Evolutionary conservation across 2,329 filamentous ascomycete genomes (phyloP).

Genomic region (Diaporthe destruens): DNA sequence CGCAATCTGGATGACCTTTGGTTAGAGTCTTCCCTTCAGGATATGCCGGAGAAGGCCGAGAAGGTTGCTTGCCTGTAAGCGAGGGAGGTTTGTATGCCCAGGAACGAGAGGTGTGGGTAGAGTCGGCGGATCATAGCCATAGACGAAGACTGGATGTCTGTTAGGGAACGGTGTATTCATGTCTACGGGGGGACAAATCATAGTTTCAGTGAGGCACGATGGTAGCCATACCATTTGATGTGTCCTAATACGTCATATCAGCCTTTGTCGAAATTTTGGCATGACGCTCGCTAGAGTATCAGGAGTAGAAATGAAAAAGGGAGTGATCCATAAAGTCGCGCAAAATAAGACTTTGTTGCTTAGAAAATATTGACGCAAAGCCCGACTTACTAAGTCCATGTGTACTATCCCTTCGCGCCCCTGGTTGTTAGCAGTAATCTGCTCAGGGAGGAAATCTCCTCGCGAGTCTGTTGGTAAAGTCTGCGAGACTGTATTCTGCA

Average conservation of each 20-base stretch:
- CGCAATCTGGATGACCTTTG: not conserved
- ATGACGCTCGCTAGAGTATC: no score
- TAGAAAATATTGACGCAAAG: not conserved
- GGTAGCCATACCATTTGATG: not conserved
- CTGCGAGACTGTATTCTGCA: not conserved
- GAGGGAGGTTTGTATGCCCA: not conserved
- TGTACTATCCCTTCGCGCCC: conserved; percentile 3
- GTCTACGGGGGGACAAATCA: not conserved
- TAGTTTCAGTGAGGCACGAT: no score
- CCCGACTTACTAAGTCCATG: not conserved
- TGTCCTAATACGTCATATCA: not conserved
- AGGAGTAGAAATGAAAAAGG: not conserved
- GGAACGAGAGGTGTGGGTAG: not conserved
- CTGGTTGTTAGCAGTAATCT: not conserved
- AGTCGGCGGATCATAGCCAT: not conserved
- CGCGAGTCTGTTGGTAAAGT: not conserved
- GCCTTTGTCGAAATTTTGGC: not conserved
- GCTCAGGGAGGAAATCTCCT: not conserved
- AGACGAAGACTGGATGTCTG: not conserved
- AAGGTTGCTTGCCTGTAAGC: not conserved
- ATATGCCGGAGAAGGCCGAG: no score
- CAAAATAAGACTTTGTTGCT: not conserved
- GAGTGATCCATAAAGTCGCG: no score
- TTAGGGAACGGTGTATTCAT: not conserved
- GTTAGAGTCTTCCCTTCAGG: not conserved